Percentiles rank a stretch among this genome's conserved stretches.
phyloP scores from a whole-genome alignment of 495 filamentous ascomycete species.

The Neurospora sublineolata region DNA sequence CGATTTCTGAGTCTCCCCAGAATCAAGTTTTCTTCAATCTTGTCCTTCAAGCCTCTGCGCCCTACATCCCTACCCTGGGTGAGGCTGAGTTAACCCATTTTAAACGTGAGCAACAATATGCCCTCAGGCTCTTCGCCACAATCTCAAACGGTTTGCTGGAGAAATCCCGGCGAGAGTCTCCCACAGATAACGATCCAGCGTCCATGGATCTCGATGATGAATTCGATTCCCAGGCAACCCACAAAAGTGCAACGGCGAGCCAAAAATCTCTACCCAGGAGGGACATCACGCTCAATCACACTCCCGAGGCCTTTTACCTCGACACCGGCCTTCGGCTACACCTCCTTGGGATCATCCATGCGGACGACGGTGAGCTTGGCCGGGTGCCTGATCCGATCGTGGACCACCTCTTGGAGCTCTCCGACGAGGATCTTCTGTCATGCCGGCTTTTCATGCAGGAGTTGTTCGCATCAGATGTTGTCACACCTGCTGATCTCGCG shows the following conservation, averaged over 20 bases:
- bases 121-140: conserved; percentile 29
- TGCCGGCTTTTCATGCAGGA: conserved; percentile 41
- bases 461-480: conserved; percentile 34
- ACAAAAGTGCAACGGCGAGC: conserved; percentile 24
- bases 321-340: conserved; percentile 29
- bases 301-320: conserved; percentile 37
- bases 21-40: conserved; percentile 25
- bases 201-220: conserved; percentile 71
- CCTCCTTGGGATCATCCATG: conserved; percentile 27
- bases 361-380: conserved; percentile 24
- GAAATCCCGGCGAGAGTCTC: conserved; percentile 15
- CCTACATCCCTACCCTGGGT: conserved; percentile 27
- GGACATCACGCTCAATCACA: conserved; percentile 34
- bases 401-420: conserved; percentile 45
- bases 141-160: conserved; percentile 37
- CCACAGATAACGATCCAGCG: conserved; percentile 31
- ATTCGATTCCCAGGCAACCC: conserved; percentile 46
- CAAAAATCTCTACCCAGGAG: conserved; percentile 31
- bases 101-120: conserved; percentile 18
- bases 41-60: conserved; percentile 21
- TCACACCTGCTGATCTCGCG: conserved; percentile 28
- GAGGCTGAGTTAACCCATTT: conserved; percentile 20
- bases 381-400: conserved; percentile 35
- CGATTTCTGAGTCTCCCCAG: conserved; percentile 22
- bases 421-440: conserved; percentile 49